Percentiles rank a stretch among this genome's conserved stretches.
Evolutionary conservation across 1,284 basidiomycete genomes (phyloP).

Genomic region (Malassezia globosa): DNA sequence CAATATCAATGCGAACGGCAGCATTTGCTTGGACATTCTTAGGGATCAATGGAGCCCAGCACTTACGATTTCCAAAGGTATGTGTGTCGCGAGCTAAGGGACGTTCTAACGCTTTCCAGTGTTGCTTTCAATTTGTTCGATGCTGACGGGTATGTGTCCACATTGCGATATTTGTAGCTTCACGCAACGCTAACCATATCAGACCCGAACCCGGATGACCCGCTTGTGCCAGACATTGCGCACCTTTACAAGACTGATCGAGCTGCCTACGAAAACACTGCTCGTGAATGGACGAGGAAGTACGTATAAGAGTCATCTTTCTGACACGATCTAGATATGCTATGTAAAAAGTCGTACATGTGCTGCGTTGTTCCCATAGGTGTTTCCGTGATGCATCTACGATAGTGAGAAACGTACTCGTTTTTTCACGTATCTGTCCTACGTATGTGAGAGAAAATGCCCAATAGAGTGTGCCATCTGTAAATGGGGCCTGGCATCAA

Average conservation of each 20-base stretch:
- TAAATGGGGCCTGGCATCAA: too few species aligned
- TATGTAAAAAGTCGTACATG: constrained; percentile 16
- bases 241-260: constrained; percentile 47
- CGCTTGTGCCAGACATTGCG: constrained; percentile 46
- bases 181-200: not conserved
- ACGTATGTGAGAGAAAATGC: too few species aligned
- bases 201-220: constrained; percentile 48
- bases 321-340: constrained; percentile 15
- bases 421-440: too few species aligned
- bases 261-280: constrained; percentile 45
- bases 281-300: constrained; percentile 47
- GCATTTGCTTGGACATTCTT: constrained; percentile 94
- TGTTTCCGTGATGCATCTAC: too few species aligned
- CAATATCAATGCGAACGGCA: constrained; percentile 95
- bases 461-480: too few species aligned
- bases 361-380: too few species aligned
- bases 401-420: too few species aligned
- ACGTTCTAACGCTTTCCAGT: constrained; percentile 17
- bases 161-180: too few species aligned
- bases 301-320: constrained; percentile 17
- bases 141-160: constrained; percentile 32
- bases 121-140: constrained; percentile 45
- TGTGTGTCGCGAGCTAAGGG: not conserved
- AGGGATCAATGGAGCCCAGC: constrained; percentile 72
- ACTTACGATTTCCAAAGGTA: constrained; percentile 81